Evolutionary conservation across 78 protist species (phyloP), one percentile per base, ranked within the genome.

Genomic region (Protostelium mycophagum): DNA sequence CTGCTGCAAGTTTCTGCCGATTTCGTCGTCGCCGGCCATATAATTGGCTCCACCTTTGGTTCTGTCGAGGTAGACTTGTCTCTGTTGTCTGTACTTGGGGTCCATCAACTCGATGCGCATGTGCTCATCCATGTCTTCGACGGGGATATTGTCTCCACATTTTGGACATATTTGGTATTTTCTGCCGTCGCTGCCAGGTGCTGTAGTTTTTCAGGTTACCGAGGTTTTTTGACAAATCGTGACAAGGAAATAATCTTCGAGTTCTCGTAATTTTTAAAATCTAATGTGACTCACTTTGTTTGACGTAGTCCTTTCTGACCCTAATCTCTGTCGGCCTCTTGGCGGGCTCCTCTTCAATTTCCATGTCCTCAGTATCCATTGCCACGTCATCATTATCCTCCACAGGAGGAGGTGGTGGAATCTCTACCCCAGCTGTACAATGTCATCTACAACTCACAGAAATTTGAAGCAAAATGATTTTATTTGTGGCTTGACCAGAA

Each of bases 81-180:
- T 38, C 34, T 85, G 38, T 1, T 36, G 34, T 29, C 51, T 86
- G 90, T 90, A 87, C 73, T 89, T 85, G 36, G 94, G 96, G 83
- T 89, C 93, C 51, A 96, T 87, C 85, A 96, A 87, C 36, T 95
- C 96, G 85, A 95, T 93, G 35, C 95, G 90, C 96, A 93, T 91
- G 88, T 96, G 98, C 91, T 96, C 96, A 25, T 88, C 95, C 94
- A 96, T 88, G 38, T 96, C 96, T 0, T 89, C 94, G 31, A 94
- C 37, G 51, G 96, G 92, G 9, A 94, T 94, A 35, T 91, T 91
- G 38, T 92, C 91, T n/a, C 38, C 34, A 85, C 96, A 94, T 28
- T 88, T 86, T 34, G 92, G 94, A 92, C 96, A 94, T 28, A 35
- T 34, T 37, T 94, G 96, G 5, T 51, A 51, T 16, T 51, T 51